Conservation (phyloP, 805 yeast species). For the Blastobotrys parvus region DNA sequence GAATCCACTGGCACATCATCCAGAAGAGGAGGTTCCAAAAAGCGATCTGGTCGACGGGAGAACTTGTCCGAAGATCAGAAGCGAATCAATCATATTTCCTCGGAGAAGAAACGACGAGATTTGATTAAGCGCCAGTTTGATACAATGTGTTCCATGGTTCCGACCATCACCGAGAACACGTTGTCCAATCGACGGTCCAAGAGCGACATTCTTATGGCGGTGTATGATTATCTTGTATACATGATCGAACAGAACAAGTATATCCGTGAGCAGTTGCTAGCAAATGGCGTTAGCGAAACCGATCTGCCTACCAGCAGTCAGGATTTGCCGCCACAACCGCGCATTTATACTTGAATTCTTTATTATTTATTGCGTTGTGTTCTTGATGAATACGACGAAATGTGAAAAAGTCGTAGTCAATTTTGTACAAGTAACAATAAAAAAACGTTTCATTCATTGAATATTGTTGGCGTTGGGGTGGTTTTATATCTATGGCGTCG, state of each 20-base stretch:
- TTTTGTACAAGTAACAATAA: too few relatives aligned
- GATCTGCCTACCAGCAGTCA: slow-evolving; percentile 6
- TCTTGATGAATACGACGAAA: too few relatives aligned
- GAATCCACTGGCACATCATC: background rate
- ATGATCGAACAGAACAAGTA: slow-evolving; percentile 21
- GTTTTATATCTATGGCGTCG: too few relatives aligned
- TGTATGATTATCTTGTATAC: slow-evolving; percentile 19
- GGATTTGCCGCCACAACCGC: background rate
- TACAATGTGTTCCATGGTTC: slow-evolving; percentile 31
- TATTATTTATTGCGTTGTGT: too few relatives aligned
- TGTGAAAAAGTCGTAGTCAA: too few relatives aligned
- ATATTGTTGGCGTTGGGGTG: too few relatives aligned
- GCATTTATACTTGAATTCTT: too few relatives aligned
- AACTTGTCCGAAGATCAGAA: slow-evolving; percentile 29
- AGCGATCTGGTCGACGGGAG: slow-evolving; percentile 15
- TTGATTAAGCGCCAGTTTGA: slow-evolving; percentile 31
- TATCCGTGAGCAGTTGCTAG: slow-evolving; percentile 17
- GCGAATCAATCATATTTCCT: slow-evolving; percentile 31
- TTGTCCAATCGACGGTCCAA: slow-evolving; percentile 15
- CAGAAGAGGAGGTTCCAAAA: too few relatives aligned
- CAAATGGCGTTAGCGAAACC: slow-evolving; percentile 15
- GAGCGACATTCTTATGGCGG: slow-evolving; percentile 20
- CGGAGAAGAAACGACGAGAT: slow-evolving; percentile 34
- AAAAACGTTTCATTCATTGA: too few relatives aligned
- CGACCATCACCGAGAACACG: slow-evolving; percentile 17